Base-by-base conservation (phyloP, 2,329 filamentous ascomycete species). In the Monilinia aucupariae region DNA sequence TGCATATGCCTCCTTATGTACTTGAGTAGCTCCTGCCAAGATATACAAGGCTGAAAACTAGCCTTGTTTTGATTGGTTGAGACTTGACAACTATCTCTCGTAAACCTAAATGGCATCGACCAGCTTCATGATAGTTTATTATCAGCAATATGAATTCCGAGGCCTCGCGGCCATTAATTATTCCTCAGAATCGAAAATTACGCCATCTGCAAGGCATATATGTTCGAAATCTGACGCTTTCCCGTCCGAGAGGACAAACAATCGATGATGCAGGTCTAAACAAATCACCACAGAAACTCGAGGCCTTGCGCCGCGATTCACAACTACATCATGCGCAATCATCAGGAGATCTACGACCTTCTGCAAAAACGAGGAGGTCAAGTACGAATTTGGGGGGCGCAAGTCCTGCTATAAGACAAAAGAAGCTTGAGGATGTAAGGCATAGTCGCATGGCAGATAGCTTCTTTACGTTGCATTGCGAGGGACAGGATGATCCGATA, bases 121-220 rank as follows among this genome's bases (percentile, higher is more conserved):
- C 27, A 47, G 41, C 30, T 53, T 12, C 39, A 59, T 59, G 56
- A 60, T 22, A 60, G 15, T 48, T 37, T 32, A 51, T 20, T 50
- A 67, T 61, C 65, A 63, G 50, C 65, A 72, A 25, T 27, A 74
- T 74, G 73, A 67, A 67, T 50, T 64, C 67, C 56, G 72, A 74
- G 69, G 59, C 67, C 49, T 69, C 70, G 43, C 66, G 72, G 62
- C 81, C 83, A 48, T 78, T 81, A 49, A 78, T 88, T 66, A 77
- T 86, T 37, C 78, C 84, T 22, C 83, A 94, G 81, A 97, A 96
- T 75, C 90, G 92, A 74, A 92, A 89, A 75, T 81, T 97, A 60
- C 87, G 93, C 61, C 92, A 97, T 78, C 82, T 97, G 5, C 87
- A 90, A 71, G 91, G 91, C 68, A 85, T 97, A 69, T 93, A 90